Percentiles rank a stretch among this genome's conserved stretches.
Conservation (phyloP, 495 filamentous ascomycete species). For the Mytilinidion resinicola region DNA sequence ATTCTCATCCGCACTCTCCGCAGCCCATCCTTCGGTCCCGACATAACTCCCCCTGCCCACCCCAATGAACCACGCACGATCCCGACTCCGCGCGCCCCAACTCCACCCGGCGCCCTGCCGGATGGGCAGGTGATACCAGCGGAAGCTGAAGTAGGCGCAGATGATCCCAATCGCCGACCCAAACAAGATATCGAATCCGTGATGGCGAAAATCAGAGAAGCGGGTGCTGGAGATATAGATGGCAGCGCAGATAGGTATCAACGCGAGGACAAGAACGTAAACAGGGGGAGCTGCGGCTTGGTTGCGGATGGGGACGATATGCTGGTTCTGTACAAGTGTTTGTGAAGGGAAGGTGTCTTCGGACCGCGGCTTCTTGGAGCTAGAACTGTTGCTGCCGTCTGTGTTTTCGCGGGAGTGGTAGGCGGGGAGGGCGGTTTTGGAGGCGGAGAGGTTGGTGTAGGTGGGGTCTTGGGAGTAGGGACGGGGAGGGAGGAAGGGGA, state of each 20-base stretch:
- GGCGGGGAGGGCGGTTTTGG: background rate
- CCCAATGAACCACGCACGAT: slow-evolving; percentile 38
- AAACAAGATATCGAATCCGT: slow-evolving; percentile 58
- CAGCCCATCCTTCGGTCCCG: slow-evolving; percentile 31
- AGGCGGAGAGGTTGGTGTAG: slow-evolving; percentile 12
- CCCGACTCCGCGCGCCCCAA: slow-evolving; percentile 35
- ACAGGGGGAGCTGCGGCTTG: slow-evolving; percentile 55
- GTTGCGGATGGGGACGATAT: slow-evolving; percentile 33
- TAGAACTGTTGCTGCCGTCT: slow-evolving; percentile 24
- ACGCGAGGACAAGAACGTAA: slow-evolving; percentile 49
- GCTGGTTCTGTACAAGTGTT: background rate
- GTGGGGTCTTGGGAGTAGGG: slow-evolving; percentile 18
- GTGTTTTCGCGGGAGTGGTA: background rate
- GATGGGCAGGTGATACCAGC: slow-evolving; percentile 50
- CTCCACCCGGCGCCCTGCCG: slow-evolving; percentile 32
- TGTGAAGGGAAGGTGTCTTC: background rate
- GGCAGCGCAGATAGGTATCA: slow-evolving; percentile 52
- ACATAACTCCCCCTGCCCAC: slow-evolving; percentile 37
- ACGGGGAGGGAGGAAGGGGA: slow-evolving; percentile 40
- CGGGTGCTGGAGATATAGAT: slow-evolving; percentile 57
- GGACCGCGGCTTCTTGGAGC: slow-evolving; percentile 13
- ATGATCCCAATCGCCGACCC: slow-evolving; percentile 52
- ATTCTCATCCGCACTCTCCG: background rate
- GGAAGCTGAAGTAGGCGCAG: slow-evolving; percentile 52
- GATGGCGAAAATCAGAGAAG: slow-evolving; percentile 58